Conservation (phyloP, 352 stramenopile species). For the Globisporangium nagaii region DNA sequence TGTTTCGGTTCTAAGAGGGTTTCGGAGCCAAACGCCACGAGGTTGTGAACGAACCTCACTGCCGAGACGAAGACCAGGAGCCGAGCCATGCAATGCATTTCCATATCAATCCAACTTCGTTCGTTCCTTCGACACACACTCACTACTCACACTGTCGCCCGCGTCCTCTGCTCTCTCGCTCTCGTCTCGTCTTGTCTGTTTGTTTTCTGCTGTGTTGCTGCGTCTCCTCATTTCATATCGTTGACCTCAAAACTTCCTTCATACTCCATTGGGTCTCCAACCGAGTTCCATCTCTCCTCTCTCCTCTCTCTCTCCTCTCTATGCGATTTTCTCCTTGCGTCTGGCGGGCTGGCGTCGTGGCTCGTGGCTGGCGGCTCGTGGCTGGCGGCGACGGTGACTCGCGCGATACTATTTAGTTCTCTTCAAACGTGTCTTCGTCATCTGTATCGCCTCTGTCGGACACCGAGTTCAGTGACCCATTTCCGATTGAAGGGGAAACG, state of each 20-base stretch:
- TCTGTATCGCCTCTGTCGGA: conserved; percentile 9
- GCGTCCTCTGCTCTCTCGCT: not conserved
- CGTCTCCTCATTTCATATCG: not conserved
- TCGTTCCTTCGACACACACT: conserved; percentile 7
- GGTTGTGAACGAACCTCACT: too few species aligned
- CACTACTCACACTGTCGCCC: conserved; percentile 4
- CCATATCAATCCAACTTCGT: conserved; percentile 12
- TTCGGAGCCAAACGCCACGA: too few species aligned
- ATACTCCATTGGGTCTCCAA: conserved; percentile 5
- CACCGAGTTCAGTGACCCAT: not conserved
- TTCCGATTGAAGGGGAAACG: conserved; percentile 2
- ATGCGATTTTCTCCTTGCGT: conserved; percentile 1
- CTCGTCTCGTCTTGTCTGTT: not conserved
- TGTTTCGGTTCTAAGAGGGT: too few species aligned
- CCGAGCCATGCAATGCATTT: conserved; percentile 3
- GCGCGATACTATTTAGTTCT: conserved; percentile 7
- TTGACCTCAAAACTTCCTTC: conserved; percentile 11
- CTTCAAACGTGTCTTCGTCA: conserved; percentile 17
- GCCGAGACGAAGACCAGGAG: not conserved
- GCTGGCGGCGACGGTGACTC: not conserved
- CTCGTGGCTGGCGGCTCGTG: not conserved
- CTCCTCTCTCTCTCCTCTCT: not conserved
- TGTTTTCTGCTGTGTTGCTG: conserved; percentile 1
- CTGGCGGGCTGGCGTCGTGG: too few species aligned
- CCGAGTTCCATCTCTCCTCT: not conserved